A percentile compares a stretch with the other conserved stretches of the same genome.
Conservation (phyloP, 345 rosid species). For the Gossypium turneri region DNA sequence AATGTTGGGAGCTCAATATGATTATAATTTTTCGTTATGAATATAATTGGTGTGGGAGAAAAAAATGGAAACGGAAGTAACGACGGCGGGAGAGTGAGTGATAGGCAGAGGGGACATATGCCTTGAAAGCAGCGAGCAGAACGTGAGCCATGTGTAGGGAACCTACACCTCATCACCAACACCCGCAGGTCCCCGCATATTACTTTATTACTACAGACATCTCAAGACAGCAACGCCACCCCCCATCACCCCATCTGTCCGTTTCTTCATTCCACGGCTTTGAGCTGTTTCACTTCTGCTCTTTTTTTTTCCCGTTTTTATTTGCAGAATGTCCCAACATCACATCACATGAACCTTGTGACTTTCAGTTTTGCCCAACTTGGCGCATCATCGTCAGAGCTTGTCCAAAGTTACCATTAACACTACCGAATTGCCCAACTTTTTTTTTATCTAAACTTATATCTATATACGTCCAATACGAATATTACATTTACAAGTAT, state of each 20-base stretch:
- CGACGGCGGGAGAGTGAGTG: neutral
- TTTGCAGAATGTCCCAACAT: neutral
- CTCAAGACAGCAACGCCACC: neutral
- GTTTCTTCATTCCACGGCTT: neutral
- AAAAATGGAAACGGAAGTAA: neutral
- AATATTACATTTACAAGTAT: too few relatives aligned
- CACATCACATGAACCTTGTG: neutral
- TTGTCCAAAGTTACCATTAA: neutral
- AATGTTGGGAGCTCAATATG: too few relatives aligned
- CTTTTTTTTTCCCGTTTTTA: neutral
- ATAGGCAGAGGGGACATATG: neutral
- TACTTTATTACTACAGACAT: neutral
- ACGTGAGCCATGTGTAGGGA: neutral
- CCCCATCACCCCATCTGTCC: neutral
- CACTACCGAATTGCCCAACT: too few relatives aligned
- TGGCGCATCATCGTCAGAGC: neutral
- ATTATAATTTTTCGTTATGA: too few relatives aligned
- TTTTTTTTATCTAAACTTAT: too few relatives aligned
- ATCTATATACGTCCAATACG: neutral
- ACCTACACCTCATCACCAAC: neutral
- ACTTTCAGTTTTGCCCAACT: neutral
- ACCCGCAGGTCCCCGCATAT: constrained; percentile 1
- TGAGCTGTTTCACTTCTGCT: neutral
- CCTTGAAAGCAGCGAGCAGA: neutral
- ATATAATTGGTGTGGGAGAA: too few relatives aligned